Percentiles rank a stretch among this genome's conserved stretches.
Conservation (phyloP, 305 asterid genomes). For the Nicotiana rustica region DNA sequence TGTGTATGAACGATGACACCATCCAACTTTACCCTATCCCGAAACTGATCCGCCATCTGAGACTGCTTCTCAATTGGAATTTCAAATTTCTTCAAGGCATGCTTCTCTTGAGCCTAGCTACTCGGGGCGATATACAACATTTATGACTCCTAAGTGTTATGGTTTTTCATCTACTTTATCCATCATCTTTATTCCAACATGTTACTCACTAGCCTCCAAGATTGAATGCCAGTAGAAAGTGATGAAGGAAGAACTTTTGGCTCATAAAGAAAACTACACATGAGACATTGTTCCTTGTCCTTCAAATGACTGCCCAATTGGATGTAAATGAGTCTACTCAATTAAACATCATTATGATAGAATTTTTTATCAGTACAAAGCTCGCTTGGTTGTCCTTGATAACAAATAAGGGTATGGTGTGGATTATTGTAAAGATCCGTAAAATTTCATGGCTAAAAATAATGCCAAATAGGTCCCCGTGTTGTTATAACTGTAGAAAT, state of each 20-base stretch:
- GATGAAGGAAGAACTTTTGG: too few species aligned
- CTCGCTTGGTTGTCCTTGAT: background rate
- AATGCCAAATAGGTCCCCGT: too few species aligned
- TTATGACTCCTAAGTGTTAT: background rate
- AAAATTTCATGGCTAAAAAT: too few species aligned
- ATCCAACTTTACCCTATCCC: background rate
- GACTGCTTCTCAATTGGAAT: background rate
- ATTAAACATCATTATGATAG: conserved; percentile 18
- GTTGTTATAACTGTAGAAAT: too few species aligned
- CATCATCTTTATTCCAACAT: background rate
- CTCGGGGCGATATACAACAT: too few species aligned
- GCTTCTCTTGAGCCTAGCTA: background rate
- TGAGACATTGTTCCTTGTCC: background rate
- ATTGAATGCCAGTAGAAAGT: conserved; percentile 5
- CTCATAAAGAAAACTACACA: too few species aligned
- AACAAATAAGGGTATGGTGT: background rate
- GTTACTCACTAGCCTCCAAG: background rate
- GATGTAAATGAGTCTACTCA: background rate
- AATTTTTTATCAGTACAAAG: background rate
- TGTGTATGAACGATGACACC: background rate
- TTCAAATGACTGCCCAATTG: background rate
- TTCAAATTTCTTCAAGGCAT: background rate
- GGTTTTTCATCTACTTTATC: background rate
- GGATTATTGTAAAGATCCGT: background rate
- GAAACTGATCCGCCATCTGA: background rate